Evolutionary conservation across 306 rosid genomes (phyloP).

Genomic region (Rosa persica): DNA sequence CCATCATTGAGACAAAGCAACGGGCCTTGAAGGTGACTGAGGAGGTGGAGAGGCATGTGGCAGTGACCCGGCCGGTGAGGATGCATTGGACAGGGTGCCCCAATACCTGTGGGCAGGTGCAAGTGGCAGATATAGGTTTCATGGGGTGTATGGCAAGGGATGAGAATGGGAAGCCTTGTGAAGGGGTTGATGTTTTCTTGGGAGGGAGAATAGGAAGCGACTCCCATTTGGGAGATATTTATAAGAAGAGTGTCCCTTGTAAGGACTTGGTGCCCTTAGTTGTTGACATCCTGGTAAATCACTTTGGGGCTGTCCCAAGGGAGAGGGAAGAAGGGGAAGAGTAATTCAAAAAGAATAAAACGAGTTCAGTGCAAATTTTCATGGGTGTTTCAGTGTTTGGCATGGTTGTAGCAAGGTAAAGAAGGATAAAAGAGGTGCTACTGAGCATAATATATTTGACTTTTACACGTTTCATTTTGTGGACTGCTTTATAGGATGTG

Average conservation of each 20-base stretch:
- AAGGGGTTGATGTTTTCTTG: conserved; percentile 77
- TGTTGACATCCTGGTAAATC: conserved; percentile 63
- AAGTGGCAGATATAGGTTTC: conserved; percentile 96
- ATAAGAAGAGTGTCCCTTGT: conserved; percentile 89
- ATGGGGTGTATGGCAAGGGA: conserved; percentile 98
- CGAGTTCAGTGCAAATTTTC: not conserved
- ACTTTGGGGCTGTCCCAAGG: conserved; percentile 80
- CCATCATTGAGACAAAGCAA: conserved; percentile 87
- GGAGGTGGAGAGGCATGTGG: conserved; percentile 72
- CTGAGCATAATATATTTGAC: not conserved
- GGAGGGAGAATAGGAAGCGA: conserved; percentile 97
- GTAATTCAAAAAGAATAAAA: conserved; percentile 7
- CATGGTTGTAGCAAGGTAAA: not conserved
- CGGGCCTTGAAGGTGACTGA: conserved; percentile 86
- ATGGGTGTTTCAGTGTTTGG: not conserved
- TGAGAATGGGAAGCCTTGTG: conserved; percentile 74
- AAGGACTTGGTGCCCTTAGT: conserved; percentile 84
- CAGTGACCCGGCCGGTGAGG: conserved; percentile 65
- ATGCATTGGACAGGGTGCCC: conserved; percentile 99
- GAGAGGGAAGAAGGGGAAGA: conserved; percentile 78
- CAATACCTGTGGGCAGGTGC: conserved; percentile 87
- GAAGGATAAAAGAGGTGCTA: not conserved
- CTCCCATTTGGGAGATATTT: conserved; percentile 78
- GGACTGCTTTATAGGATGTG: not conserved
- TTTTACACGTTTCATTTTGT: not conserved